Conservation (phyloP, 139 green algal species). For the Mychonastes homosphaera region DNA sequence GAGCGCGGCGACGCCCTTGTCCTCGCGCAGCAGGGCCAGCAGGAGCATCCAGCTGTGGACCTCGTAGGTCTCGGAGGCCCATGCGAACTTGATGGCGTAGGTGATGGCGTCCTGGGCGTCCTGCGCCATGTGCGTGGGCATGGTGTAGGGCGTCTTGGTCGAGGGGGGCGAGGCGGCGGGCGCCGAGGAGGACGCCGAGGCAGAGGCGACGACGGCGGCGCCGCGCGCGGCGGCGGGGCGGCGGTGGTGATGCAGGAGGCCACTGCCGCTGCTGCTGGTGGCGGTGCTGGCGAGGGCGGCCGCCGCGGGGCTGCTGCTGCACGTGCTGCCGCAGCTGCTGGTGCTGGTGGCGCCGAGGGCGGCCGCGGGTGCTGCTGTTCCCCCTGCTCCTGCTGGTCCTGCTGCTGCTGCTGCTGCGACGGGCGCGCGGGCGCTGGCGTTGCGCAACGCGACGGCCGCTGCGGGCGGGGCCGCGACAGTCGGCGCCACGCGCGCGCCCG, state of each 20-base stretch:
- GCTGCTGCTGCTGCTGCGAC: not conserved
- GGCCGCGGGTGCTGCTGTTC: not conserved
- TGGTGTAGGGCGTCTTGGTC: slow-evolving; percentile 11
- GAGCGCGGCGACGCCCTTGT: slow-evolving; percentile 20
- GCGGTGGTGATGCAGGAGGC: not conserved
- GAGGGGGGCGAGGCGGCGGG: too few relatives aligned
- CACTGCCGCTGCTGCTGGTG: not conserved
- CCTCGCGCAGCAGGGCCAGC: slow-evolving; percentile 39
- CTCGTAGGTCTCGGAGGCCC: slow-evolving; percentile 33
- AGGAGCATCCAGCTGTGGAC: slow-evolving; percentile 47
- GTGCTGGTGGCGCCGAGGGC: slow-evolving; percentile 1
- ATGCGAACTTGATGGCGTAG: slow-evolving; percentile 38
- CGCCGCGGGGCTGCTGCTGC: not conserved
- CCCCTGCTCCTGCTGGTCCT: not conserved
- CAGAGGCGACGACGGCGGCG: not conserved
- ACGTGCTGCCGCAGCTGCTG: not conserved
- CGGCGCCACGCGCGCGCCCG: too few relatives aligned
- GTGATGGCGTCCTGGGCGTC: too few relatives aligned
- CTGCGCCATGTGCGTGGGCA: slow-evolving; percentile 12
- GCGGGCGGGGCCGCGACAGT: too few relatives aligned
- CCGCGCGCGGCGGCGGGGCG: not conserved
- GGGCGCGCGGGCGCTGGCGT: too few relatives aligned
- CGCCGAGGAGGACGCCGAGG: not conserved
- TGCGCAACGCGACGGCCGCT: too few relatives aligned
- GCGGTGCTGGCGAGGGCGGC: not conserved